Percentiles rank a stretch among this genome's conserved stretches.
phyloP scores from a whole-genome alignment of 1,284 basidiomycete genomes.

The Naganishia albida region DNA sequence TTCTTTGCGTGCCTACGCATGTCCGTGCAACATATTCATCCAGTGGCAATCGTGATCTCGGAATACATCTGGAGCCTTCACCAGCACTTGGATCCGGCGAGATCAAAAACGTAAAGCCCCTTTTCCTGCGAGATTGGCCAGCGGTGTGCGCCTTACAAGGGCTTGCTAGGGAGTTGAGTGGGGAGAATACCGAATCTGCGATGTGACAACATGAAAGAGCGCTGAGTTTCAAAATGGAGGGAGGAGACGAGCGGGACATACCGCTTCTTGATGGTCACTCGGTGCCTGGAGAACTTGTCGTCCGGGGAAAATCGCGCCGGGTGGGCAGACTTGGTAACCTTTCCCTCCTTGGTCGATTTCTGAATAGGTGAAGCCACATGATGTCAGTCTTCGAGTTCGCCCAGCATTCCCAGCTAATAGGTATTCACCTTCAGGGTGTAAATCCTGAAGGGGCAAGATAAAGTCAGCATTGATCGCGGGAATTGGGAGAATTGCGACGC shows the following conservation, averaged over 20 bases:
- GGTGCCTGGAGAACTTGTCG: slow-evolving; percentile 95
- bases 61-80: slow-evolving; percentile 16
- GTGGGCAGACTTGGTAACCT: slow-evolving; percentile 88
- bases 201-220: not conserved
- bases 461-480: not conserved
- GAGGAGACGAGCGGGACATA: slow-evolving; percentile 48
- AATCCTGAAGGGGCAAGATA: slow-evolving; percentile 43
- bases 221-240: not conserved
- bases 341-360: slow-evolving; percentile 79
- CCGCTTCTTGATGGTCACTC: slow-evolving; percentile 91
- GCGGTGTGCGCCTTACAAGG: slow-evolving; percentile 61
- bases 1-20: not conserved
- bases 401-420: too few relatives aligned
- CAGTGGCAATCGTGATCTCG: not conserved
- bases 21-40: not conserved
- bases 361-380: slow-evolving; percentile 49
- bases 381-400: too few relatives aligned
- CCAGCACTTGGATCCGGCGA: slow-evolving; percentile 32
- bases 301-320: slow-evolving; percentile 96
- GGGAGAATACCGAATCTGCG: slow-evolving; percentile 71
- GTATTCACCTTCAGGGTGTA: slow-evolving; percentile 84
- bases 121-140: not conserved
- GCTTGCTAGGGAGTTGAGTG: slow-evolving; percentile 85
- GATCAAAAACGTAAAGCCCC: not conserved
- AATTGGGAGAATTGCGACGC: not conserved